Conservation (phyloP, 2,329 filamentous ascomycete species). For the Aspergillus candidus region DNA sequence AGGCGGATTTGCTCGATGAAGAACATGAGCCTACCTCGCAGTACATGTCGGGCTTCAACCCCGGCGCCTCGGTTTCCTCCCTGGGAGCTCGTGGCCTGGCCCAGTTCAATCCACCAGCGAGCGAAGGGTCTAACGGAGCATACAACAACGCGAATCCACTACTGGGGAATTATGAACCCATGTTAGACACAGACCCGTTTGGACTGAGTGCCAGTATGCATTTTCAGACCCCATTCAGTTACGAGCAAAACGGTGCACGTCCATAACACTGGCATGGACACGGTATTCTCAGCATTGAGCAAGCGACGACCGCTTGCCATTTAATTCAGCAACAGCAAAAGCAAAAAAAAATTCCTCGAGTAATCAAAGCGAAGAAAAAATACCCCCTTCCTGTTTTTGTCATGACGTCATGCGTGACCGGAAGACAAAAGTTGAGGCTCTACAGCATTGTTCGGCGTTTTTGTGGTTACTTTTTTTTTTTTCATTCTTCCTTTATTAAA, state of each 20-base stretch:
- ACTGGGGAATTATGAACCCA: conserved; percentile 72
- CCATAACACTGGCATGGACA: conserved; percentile 12
- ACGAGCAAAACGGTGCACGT: conserved; percentile 35
- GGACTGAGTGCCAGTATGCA: conserved; percentile 92
- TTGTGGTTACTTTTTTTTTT: conserved; percentile 32
- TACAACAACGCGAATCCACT: conserved; percentile 47
- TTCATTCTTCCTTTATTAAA: conserved; percentile 12
- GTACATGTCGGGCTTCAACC: conserved; percentile 52
- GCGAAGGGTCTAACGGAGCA: conserved; percentile 32
- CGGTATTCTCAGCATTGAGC: no score
- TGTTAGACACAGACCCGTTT: conserved; percentile 88
- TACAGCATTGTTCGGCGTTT: conserved; percentile 32
- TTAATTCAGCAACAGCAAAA: not conserved
- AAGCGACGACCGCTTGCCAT: not conserved
- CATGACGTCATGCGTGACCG: conserved; percentile 6
- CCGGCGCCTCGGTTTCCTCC: conserved; percentile 34
- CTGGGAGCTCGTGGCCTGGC: conserved; percentile 40
- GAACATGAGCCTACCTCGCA: conserved; percentile 64
- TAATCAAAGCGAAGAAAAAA: no score
- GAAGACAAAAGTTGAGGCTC: conserved; percentile 26
- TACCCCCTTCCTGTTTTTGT: not conserved
- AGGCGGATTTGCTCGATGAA: conserved; percentile 83
- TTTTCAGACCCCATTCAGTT: conserved; percentile 72
- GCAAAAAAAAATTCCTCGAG: not conserved
- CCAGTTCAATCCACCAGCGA: conserved; percentile 32